These are phyloP conservation scores for Balansia obtecta DNA, from an alignment of 2,329 filamentous ascomycete genomes.

Conservation along the genomic window DNA sequence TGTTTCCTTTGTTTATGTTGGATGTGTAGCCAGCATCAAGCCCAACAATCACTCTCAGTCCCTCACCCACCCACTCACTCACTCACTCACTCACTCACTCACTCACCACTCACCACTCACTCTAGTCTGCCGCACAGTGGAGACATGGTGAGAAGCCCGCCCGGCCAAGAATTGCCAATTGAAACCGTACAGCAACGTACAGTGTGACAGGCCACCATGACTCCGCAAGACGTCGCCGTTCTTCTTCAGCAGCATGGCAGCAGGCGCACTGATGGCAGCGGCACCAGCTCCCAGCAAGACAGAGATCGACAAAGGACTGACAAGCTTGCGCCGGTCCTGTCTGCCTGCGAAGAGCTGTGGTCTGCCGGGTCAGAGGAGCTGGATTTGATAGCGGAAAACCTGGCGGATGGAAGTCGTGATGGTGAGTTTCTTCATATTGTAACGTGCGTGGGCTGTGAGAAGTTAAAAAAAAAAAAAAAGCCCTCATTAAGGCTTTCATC, in stretches of 20 bases:
- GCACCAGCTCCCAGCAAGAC: slow-evolving; percentile 12
- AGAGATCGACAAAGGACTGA: slow-evolving; percentile 13
- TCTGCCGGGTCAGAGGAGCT: slow-evolving; percentile 27
- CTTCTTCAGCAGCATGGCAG: slow-evolving; percentile 24
- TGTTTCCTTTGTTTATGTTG: no score
- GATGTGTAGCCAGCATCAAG: no score
- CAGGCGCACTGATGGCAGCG: slow-evolving; percentile 16
- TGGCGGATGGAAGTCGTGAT: slow-evolving; percentile 43
- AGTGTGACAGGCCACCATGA: slow-evolving; percentile 15
- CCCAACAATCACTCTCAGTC: no score
- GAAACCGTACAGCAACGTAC: neutral
- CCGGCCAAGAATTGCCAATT: neutral
- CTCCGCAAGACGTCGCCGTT: slow-evolving; percentile 23
- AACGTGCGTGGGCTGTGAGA: no score
- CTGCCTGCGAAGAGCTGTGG: slow-evolving; percentile 27
- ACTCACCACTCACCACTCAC: no score
- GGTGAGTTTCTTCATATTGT: slow-evolving; percentile 26
- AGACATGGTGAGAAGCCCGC: neutral
- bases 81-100: no score
- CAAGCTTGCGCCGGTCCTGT: slow-evolving; percentile 26
- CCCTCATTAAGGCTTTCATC: no score
- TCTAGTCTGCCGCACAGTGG: neutral
- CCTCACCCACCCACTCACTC: no score
- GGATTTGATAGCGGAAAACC: slow-evolving; percentile 34
- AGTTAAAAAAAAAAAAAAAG: no score